Base-by-base conservation (phyloP, 805 yeast species). In the Candida sithepensis region DNA sequence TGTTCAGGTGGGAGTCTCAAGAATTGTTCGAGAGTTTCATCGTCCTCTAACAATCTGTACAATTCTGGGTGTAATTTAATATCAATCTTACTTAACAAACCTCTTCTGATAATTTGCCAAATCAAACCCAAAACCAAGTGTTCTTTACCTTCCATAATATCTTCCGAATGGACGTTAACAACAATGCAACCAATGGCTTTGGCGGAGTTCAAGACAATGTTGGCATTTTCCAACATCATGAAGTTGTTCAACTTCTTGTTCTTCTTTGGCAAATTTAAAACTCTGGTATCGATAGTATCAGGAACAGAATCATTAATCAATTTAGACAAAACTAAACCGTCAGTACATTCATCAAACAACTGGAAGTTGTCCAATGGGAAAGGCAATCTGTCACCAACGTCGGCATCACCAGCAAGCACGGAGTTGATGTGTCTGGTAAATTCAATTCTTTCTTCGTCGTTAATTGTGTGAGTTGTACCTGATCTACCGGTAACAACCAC, bases 181-280 rank as follows among this genome's bases (percentile, higher is more conserved):
- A 94, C 98, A 48, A 94, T 87, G 76, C 97, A 92, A 19, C 99
- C 99, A 70, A 94, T 94, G 45, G 98, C 99, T 72, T 94, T 94
- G 26, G 99, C 99, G 2, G 99, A 94, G 69, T 94, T 94, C 70
- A 94, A 88, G 34, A 94, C 98, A 56, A 94, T 91, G 70, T 94
- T 94, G 45, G 98, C 97, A 69, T 94, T 94, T 72, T 94, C 99
- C 55, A 87, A 80, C 83, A 95, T 92, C 55, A 91, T 94, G 76
- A 94, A 94, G 64, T 89, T 88, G 74, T 94, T 94, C 65, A 94
- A 78, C 16, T 78, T 69, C 69, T 88, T 91, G 50, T 85, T 86
- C 57, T 78, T 77, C 66, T 85, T 86, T 22, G 98, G 95, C 66
- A 84, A 73, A 68, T 94, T 94, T 64, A 94, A 78, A 16, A 94